These are phyloP conservation scores for Paxillus ammoniavirescens DNA, from an alignment of 768 basidiomycete species.

Conservation along the genomic window DNA sequence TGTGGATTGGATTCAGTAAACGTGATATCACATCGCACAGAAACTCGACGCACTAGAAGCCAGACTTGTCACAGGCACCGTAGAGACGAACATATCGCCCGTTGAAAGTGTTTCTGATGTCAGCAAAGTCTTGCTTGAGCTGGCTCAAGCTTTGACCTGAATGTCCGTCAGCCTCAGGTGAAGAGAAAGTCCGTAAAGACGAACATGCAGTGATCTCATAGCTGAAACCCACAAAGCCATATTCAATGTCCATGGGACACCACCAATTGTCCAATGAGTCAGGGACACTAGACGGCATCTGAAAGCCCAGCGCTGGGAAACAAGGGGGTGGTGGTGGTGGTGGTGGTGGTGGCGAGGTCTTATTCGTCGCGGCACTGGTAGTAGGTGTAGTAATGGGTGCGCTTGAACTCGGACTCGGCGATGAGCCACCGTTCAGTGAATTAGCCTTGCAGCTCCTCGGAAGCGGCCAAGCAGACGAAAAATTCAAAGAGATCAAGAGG, in stretches of 20 bases:
- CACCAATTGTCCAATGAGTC: slow-evolving; percentile 52
- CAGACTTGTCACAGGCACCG: slow-evolving; percentile 37
- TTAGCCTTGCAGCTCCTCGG: slow-evolving; percentile 8
- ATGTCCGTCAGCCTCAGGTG: neutral
- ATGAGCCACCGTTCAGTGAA: neutral
- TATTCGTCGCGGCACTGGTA: too few relatives aligned
- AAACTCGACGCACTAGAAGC: slow-evolving; percentile 35
- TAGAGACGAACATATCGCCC: slow-evolving; percentile 63
- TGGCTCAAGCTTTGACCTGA: slow-evolving; percentile 56
- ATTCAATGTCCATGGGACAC: slow-evolving; percentile 64
- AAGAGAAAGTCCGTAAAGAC: slow-evolving; percentile 14
- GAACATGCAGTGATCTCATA: slow-evolving; percentile 69
- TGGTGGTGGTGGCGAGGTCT: too few relatives aligned
- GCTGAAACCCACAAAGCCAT: slow-evolving; percentile 75
- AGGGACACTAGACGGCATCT: slow-evolving; percentile 53
- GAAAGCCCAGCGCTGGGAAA: slow-evolving; percentile 44
- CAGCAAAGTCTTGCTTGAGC: slow-evolving; percentile 53
- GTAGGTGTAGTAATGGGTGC: neutral
- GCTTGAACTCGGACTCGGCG: neutral
- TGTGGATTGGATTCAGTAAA: slow-evolving; percentile 17
- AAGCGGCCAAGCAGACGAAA: slow-evolving; percentile 14
- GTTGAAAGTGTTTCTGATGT: slow-evolving; percentile 58
- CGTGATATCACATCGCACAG: slow-evolving; percentile 6
- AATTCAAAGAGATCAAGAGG: slow-evolving; percentile 5
- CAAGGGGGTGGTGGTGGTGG: slow-evolving; percentile 18